These are phyloP conservation scores for Elsinoe fawcettii DNA, from an alignment of 2,329 filamentous ascomycete genomes.

Conservation along the genomic window DNA sequence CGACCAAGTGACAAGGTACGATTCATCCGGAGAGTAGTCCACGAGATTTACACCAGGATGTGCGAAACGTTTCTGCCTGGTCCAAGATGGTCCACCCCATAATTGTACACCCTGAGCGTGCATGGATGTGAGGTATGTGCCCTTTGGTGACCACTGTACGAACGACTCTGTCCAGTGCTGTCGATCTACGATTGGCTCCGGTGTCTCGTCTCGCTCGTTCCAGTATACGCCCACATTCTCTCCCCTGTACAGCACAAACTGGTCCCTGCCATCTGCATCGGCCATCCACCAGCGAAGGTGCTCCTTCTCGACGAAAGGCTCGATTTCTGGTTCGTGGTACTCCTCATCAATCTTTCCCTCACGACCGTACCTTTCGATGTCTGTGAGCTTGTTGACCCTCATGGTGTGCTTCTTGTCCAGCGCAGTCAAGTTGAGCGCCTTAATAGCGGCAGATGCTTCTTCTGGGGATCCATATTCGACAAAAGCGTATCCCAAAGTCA, in stretches of 20 bases:
- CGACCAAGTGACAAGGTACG: constrained; percentile 94
- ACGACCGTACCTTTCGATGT: constrained; percentile 90
- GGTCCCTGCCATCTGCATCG: constrained; percentile 82
- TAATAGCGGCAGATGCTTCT: constrained; percentile 82
- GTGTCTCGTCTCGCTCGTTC: constrained; percentile 92
- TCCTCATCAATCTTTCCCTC: constrained; percentile 91
- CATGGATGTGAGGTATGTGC: constrained; percentile 89
- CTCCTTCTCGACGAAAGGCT: constrained; percentile 84
- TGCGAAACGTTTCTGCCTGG: constrained; percentile 82
- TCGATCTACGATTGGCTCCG: constrained; percentile 83
- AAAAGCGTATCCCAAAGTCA: constrained; percentile 88
- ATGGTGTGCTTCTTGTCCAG: constrained; percentile 97
- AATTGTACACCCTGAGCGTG: constrained; percentile 95
- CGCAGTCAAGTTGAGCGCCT: constrained; percentile 74
- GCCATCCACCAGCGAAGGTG: constrained; percentile 90
- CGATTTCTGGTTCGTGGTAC: constrained; percentile 72
- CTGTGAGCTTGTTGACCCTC: constrained; percentile 94
- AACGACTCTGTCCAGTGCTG: constrained; percentile 98
- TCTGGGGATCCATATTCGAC: constrained; percentile 89
- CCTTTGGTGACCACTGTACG: constrained; percentile 93
- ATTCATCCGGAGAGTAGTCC: constrained; percentile 89
- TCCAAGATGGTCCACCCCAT: constrained; percentile 88
- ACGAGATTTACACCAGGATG: constrained; percentile 94
- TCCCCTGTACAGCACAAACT: constrained; percentile 89
- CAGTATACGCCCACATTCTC: constrained; percentile 93